Conservation (phyloP, 352 stramenopile species). For the Hyaloperonospora arabidopsidis region DNA sequence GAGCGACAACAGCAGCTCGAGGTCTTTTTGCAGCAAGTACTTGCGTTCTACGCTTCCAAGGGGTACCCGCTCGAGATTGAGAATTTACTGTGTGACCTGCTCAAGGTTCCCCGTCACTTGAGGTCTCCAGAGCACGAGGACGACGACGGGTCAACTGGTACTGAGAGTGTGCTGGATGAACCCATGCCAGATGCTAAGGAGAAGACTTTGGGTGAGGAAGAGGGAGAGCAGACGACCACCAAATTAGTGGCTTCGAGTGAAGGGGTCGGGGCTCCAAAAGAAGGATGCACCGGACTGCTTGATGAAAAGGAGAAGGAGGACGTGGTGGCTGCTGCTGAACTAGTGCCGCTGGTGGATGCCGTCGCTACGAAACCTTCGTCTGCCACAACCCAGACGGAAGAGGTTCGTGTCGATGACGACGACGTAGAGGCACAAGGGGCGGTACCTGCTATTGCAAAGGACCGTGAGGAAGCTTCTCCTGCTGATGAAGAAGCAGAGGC, state of each 20-base stretch:
- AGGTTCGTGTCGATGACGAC: background rate
- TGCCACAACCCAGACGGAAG: background rate
- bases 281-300: no score
- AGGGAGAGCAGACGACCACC: background rate
- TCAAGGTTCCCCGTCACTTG: constrained; percentile 42
- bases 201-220: constrained; percentile 1
- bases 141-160: constrained; percentile 30
- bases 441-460: no score
- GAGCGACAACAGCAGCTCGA: constrained; percentile 55
- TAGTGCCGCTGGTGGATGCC: constrained; percentile 4
- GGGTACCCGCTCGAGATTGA: constrained; percentile 27
- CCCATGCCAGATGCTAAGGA: constrained; percentile 16
- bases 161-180: constrained; percentile 31
- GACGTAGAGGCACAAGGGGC: no score
- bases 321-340: constrained; percentile 5
- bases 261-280: no score
- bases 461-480: no score
- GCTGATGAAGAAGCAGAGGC: constrained; percentile 3
- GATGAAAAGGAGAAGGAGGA: constrained; percentile 12
- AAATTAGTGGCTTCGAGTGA: background rate
- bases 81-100: constrained; percentile 45
- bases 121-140: constrained; percentile 22
- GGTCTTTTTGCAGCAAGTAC: constrained; percentile 44
- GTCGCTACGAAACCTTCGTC: constrained; percentile 9
- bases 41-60: constrained; percentile 33